Base-by-base conservation (phyloP, 495 filamentous ascomycete species). In the Hyaloscypha bicolor region DNA sequence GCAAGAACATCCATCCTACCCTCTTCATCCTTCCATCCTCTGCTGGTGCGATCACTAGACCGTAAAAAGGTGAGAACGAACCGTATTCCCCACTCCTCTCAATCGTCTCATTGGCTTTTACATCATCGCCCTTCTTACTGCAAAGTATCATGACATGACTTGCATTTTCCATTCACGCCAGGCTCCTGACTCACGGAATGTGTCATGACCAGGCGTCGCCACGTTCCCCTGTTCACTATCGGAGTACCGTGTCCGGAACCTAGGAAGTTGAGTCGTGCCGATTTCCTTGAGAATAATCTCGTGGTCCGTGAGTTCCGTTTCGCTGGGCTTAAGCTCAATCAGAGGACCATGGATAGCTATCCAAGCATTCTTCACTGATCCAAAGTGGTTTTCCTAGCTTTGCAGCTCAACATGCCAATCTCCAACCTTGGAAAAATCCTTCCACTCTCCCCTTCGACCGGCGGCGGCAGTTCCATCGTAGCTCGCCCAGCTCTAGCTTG, bases 401-500 rank as follows among this genome's bases (percentile, higher is more conserved):
- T 61, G 58, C 37, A 63, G 39, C 30, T 52, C 60, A 37, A 63
- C 45, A 52, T 53, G 39, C 39, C 60, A 63, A 22, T 53, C 60
- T 14, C 25, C 39, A 22, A 63, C 52, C 30, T 51, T 53, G 22
- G 60, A 6, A 51, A 63, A 9, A 63, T 63, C 39, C 25, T 63
- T 53, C 60, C 60, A 63, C 14, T 63, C 45, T 30, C 45, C 33
- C 37, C 39, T 11, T 33, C 8, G 22, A 63, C 39, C 39, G 14
- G 45, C 52, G 39, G 60, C 60, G 11, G 60, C 39, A 53, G 22
- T 30, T 63, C 64, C 66, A 37, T 69, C 62, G 31, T 63, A 62
- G 53, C 70, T 45, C 68, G 74, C 72, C 74, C 74, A 76, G 58
- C 67, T 70, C 74, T 72, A 76, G 31, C 67, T 73, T 9, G 74